Percentiles rank a stretch among this genome's conserved stretches.
Evolutionary conservation across 2,329 filamentous ascomycete species (phyloP).

Genomic region (Cordyceps tenuipes): DNA sequence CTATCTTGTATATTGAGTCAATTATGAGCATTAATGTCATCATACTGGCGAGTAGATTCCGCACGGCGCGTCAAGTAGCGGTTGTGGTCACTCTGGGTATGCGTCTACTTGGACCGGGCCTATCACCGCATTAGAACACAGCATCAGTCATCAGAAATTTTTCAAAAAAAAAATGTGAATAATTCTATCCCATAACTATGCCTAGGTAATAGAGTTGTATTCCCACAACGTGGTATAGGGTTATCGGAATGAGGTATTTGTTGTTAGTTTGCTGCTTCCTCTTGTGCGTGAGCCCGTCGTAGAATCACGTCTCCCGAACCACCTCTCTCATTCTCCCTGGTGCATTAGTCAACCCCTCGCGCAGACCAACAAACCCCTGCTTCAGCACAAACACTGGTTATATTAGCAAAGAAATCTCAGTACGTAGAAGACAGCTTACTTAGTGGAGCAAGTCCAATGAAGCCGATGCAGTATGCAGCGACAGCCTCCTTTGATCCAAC

Average conservation of each 20-base stretch:
- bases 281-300: neutral
- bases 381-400: slow-evolving; percentile 37
- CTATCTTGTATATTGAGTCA: too few relatives aligned
- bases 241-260: neutral
- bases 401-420: neutral
- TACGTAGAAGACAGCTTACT: slow-evolving; percentile 30
- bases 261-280: neutral
- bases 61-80: too few relatives aligned
- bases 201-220: neutral
- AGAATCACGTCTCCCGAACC: neutral
- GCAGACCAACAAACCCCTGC: slow-evolving; percentile 41
- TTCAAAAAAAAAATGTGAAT: neutral
- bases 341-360: slow-evolving; percentile 25
- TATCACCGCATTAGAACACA: too few relatives aligned
- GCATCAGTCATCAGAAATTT: too few relatives aligned
- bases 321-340: neutral
- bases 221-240: neutral
- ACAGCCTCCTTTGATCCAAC: slow-evolving; percentile 37
- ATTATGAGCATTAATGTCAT: too few relatives aligned
- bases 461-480: slow-evolving; percentile 34
- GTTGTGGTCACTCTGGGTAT: too few relatives aligned
- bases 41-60: too few relatives aligned
- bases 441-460: slow-evolving; percentile 34
- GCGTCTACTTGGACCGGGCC: too few relatives aligned
- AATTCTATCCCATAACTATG: neutral